phyloP scores from a whole-genome alignment of 495 filamentous ascomycete species.

The Penicillium argentinense region DNA sequence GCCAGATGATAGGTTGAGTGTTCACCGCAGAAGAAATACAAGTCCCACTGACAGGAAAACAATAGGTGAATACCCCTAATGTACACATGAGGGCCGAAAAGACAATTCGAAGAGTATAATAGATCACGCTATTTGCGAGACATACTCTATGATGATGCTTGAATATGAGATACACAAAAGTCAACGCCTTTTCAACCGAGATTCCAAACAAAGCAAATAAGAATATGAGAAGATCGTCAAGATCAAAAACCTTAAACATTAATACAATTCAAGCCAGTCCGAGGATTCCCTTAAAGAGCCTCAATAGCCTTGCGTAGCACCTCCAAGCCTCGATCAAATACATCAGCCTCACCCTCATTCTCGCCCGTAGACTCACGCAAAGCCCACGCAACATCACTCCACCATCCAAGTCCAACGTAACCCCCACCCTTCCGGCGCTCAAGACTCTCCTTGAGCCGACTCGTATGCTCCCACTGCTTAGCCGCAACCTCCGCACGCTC shows the following conservation, averaged over 20 bases:
- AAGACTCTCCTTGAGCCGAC: constrained; percentile 80
- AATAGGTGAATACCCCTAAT: too few relatives aligned
- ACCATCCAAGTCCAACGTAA: constrained; percentile 80
- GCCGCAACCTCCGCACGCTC: constrained; percentile 88
- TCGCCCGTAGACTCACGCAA: constrained; percentile 56
- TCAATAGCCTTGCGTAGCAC: constrained; percentile 78
- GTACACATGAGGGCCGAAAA: too few relatives aligned
- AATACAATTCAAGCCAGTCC: neutral
- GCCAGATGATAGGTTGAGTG: too few relatives aligned
- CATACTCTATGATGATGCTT: too few relatives aligned
- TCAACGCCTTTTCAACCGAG: constrained; percentile 4
- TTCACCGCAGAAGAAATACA: too few relatives aligned
- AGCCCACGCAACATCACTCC: constrained; percentile 88
- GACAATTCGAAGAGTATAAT: too few relatives aligned
- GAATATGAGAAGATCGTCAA: neutral
- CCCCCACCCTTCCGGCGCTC: constrained; percentile 73
- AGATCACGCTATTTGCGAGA: too few relatives aligned
- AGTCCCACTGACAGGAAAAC: too few relatives aligned
- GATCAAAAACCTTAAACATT: neutral
- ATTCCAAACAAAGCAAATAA: neutral
- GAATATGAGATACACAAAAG: neutral
- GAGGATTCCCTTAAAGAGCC: constrained; percentile 53
- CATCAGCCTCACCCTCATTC: constrained; percentile 42
- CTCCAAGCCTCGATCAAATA: constrained; percentile 57
- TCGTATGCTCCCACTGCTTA: constrained; percentile 92